Evolutionary conservation across 257 asterid genomes (phyloP).

Genomic region (Nicotiana paniculata): DNA sequence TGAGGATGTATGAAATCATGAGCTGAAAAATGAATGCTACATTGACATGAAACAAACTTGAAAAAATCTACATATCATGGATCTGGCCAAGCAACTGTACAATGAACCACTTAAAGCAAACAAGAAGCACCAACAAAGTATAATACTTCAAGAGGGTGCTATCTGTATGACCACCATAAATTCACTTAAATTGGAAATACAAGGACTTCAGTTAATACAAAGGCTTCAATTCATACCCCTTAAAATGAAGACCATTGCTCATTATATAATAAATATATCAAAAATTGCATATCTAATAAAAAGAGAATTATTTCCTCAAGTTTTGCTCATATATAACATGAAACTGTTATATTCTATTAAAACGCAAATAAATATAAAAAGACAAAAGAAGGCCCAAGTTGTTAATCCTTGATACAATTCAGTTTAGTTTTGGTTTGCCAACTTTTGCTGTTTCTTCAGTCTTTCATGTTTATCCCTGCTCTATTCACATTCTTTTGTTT

Average conservation of each 20-base stretch:
- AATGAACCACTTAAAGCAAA: background rate
- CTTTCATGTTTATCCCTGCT: background rate
- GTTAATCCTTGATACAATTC: background rate
- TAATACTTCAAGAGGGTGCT: background rate
- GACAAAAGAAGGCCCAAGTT: background rate
- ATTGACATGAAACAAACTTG: background rate
- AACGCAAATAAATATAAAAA: background rate
- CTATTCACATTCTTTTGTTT: conserved; percentile 2
- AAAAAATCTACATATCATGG: background rate
- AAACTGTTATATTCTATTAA: background rate
- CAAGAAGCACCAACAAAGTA: background rate
- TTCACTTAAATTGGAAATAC: background rate
- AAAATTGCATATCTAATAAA: background rate
- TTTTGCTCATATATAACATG: background rate
- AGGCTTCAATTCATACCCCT: background rate
- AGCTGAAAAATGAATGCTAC: background rate
- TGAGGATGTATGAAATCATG: background rate
- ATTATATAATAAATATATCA: background rate
- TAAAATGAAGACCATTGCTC: background rate
- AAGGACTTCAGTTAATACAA: background rate
- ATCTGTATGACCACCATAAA: background rate
- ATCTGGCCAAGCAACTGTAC: background rate
- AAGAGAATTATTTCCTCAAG: background rate
- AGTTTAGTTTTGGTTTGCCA: background rate
- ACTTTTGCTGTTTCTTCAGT: background rate